Conservation (phyloP, 768 basidiomycete species). For the Naganishia friedmannii region DNA sequence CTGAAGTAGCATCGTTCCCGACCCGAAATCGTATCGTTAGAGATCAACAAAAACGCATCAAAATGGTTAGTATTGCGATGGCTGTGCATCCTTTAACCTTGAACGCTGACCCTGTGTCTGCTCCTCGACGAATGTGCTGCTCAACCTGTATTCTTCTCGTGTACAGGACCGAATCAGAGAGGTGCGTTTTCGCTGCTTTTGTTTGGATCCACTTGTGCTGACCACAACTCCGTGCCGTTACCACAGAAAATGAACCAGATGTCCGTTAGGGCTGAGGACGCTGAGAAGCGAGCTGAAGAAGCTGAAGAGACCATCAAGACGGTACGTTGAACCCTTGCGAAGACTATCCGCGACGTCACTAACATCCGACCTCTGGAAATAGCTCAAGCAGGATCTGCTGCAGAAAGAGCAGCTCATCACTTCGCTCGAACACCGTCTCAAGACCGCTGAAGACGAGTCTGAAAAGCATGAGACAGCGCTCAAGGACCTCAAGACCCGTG, state of each 20-base stretch:
- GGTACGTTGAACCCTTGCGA: conserved; percentile 32
- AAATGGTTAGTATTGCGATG: not conserved
- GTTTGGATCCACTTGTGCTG: conserved; percentile 3
- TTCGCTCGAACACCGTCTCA: conserved; percentile 71
- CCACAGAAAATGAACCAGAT: conserved; percentile 61
- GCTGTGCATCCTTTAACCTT: not conserved
- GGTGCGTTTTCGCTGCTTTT: conserved; percentile 44
- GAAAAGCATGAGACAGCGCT: conserved; percentile 70
- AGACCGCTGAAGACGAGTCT: conserved; percentile 63
- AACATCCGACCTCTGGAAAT: not conserved
- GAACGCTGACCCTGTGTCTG: not conserved
- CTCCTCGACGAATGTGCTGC: not conserved
- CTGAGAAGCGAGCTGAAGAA: conserved; percentile 75
- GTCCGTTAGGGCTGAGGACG: conserved; percentile 78
- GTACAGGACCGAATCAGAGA: conserved; percentile 57
- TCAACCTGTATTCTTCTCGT: not conserved
- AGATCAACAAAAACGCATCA: not conserved
- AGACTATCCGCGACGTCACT: no score
- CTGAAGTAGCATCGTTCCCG: not conserved
- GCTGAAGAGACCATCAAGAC: conserved; percentile 81
- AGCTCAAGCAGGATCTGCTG: conserved; percentile 67
- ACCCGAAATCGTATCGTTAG: not conserved
- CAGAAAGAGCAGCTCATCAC: conserved; percentile 79
- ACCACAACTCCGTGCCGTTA: not conserved
- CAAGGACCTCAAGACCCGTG: conserved; percentile 62